Evolutionary conservation across 352 stramenopile species (phyloP), one percentile per base, ranked within the genome.

Genomic region (Phytophthora europaea): DNA sequence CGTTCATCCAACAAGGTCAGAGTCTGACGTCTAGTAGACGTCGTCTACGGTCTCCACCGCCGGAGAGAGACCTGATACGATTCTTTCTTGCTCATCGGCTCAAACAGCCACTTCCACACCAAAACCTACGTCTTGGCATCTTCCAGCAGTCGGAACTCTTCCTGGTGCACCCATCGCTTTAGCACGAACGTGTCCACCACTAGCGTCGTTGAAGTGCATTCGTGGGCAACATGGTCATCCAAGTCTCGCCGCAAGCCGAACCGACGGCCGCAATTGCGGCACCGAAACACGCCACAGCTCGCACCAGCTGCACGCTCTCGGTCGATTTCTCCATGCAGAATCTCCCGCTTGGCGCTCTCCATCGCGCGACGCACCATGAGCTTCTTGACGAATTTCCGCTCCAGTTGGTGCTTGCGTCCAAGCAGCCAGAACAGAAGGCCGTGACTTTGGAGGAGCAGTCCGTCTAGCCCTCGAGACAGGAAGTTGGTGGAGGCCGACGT

Each of bases 311-410:
- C 48, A 22, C 18, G 50, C 26, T 73, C 57, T 20, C 13, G 51
- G 8, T 72, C 58, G 1, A 74, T 65, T 43, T 69, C 64, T 12
- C 18, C 18, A 12, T 66, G 43, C 6, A 88, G 18, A 56, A 78
- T 70, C 1, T 47, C 58, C 4, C 53, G 59, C 31, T 85, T 89
- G 6, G 70, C 72, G 6, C 33, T 62, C 10, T 87, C 75, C 43
- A 72, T 70, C 3, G 79, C 77, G 1, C 62, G 61, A 33, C 81
- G 82, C 16, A 77, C 18, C 67, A 85, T 61, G 33, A 81, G 28
- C n/a, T 87, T 86, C 55, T 85, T 87, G 63, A 85, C 75, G n/a
- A 87, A 89, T 23, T 85, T 82, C 3, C 67, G 65, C 61, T 89
- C 79, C 4, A 89, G 61, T 45, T 84, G 74, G 59, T 82, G 79